Conservation (phyloP, 768 basidiomycete genomes). For the Stropharia rugosoannulata region DNA sequence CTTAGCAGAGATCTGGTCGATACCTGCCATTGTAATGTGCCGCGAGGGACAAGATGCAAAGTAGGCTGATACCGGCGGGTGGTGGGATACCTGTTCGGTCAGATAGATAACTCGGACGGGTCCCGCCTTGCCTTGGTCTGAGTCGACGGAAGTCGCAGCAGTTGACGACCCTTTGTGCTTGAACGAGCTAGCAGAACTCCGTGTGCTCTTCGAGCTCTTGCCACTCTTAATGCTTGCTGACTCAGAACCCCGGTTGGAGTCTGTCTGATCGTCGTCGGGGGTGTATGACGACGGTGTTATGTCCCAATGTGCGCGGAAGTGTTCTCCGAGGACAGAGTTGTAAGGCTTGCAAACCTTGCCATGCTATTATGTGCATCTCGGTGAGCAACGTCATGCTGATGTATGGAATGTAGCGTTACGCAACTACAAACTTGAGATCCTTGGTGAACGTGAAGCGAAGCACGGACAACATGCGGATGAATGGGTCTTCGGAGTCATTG, state of each 20-base stretch:
- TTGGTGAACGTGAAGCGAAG: slow-evolving; percentile 88
- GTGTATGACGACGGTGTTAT: slow-evolving; percentile 60
- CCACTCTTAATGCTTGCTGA: slow-evolving; percentile 58
- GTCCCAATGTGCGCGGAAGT: slow-evolving; percentile 89
- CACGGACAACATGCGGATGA: slow-evolving; percentile 93
- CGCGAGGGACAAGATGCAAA: slow-evolving; percentile 75
- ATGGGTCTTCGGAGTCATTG: slow-evolving; percentile 89
- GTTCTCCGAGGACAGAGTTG: slow-evolving; percentile 85
- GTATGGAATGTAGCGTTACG: slow-evolving; percentile 24
- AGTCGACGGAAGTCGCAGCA: slow-evolving; percentile 48
- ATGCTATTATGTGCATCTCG: slow-evolving; percentile 44
- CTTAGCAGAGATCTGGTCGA: slow-evolving; percentile 93
- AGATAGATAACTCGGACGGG: slow-evolving; percentile 72
- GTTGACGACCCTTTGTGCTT: slow-evolving; percentile 55
- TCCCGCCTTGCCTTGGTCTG: slow-evolving; percentile 32
- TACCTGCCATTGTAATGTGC: slow-evolving; percentile 68
- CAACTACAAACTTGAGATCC: slow-evolving; percentile 88
- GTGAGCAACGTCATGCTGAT: no score
- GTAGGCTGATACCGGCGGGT: slow-evolving; percentile 91
- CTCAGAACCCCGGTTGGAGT: slow-evolving; percentile 35
- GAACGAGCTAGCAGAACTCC: slow-evolving; percentile 53
- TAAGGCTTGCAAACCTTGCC: slow-evolving; percentile 95
- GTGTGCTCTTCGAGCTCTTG: slow-evolving; percentile 58
- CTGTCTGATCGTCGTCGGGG: slow-evolving; percentile 35
- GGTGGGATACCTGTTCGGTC: slow-evolving; percentile 96